Conservation (phyloP, 805 yeast species). For the Maudiozyma barnettii region DNA sequence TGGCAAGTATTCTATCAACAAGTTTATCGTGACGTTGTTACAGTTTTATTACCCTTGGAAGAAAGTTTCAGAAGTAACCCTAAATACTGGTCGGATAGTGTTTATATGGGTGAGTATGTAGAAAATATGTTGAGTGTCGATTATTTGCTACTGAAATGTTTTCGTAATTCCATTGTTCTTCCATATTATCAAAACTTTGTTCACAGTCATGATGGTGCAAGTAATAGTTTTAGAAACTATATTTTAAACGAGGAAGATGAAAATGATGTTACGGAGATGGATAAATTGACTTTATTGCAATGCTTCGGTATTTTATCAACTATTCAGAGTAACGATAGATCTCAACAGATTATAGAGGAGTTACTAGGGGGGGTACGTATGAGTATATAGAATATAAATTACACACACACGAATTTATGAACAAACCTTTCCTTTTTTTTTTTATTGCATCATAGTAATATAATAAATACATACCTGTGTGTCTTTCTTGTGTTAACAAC, state of each 20-base stretch:
- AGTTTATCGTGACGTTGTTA: slow-evolving; percentile 49
- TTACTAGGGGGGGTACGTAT: slow-evolving; percentile 32
- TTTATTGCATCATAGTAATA: too few relatives aligned
- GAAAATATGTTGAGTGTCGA: slow-evolving; percentile 27
- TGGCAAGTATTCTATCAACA: slow-evolving; percentile 53
- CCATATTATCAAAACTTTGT: slow-evolving; percentile 41
- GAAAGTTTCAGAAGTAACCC: slow-evolving; percentile 17
- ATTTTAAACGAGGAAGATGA: slow-evolving; percentile 30
- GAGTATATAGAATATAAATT: slow-evolving; percentile 19
- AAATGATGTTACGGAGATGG: slow-evolving; percentile 36
- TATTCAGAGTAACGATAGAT: slow-evolving; percentile 43
- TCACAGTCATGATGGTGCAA: slow-evolving; percentile 26
- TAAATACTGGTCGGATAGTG: slow-evolving; percentile 24
- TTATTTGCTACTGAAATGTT: slow-evolving; percentile 35
- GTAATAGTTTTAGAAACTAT: slow-evolving; percentile 26
- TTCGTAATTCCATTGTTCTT: slow-evolving; percentile 44
- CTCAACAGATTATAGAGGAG: slow-evolving; percentile 51
- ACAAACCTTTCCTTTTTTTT: neutral
- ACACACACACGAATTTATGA: neutral
- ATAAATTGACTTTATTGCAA: slow-evolving; percentile 40
- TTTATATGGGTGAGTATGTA: slow-evolving; percentile 6
- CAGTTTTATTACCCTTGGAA: slow-evolving; percentile 49
- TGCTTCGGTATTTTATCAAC: slow-evolving; percentile 53
- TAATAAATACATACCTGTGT: too few relatives aligned
- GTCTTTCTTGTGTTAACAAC: too few relatives aligned